These are phyloP conservation scores for Pichia sp. DNA, from an alignment of 1,139 yeast species.

Conservation along the genomic window DNA sequence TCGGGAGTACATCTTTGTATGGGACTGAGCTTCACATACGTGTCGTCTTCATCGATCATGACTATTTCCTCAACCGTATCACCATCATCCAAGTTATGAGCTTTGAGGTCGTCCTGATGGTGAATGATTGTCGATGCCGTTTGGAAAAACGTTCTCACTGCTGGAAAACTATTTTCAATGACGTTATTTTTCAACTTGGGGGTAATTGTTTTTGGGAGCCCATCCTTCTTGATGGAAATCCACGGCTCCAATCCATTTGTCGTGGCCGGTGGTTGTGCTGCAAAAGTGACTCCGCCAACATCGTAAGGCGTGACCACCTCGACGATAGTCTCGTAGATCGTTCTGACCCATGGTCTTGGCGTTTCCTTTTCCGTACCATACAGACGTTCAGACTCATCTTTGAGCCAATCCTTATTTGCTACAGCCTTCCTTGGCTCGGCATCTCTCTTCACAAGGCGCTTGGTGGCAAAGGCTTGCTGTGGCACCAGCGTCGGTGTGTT, in stretches of 20 bases:
- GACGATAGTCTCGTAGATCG: conserved; percentile 50
- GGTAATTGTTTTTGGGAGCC: conserved; percentile 71
- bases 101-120: conserved; percentile 57
- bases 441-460: conserved; percentile 28
- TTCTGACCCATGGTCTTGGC: conserved; percentile 71
- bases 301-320: conserved; percentile 81
- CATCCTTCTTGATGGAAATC: conserved; percentile 73
- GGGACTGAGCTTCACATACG: conserved; percentile 69
- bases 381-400: conserved; percentile 36
- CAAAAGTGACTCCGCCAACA: conserved; percentile 75
- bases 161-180: conserved; percentile 63
- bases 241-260: conserved; percentile 75
- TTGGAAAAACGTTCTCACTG: conserved; percentile 73
- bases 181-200: conserved; percentile 73
- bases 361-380: conserved; percentile 31
- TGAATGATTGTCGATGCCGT: conserved; percentile 58
- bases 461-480: conserved; percentile 2
- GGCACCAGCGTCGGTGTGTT: neutral
- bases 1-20: conserved; percentile 83
- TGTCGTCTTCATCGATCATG: conserved; percentile 59
- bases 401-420: conserved; percentile 41
- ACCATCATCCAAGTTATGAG: conserved; percentile 64
- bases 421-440: conserved; percentile 38
- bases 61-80: conserved; percentile 53
- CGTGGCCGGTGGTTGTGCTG: conserved; percentile 64